Percentiles rank a stretch among this genome's conserved stretches.
Evolutionary conservation across 1,139 yeast species (phyloP).

Genomic region (Zygosaccharomyces sapae): DNA sequence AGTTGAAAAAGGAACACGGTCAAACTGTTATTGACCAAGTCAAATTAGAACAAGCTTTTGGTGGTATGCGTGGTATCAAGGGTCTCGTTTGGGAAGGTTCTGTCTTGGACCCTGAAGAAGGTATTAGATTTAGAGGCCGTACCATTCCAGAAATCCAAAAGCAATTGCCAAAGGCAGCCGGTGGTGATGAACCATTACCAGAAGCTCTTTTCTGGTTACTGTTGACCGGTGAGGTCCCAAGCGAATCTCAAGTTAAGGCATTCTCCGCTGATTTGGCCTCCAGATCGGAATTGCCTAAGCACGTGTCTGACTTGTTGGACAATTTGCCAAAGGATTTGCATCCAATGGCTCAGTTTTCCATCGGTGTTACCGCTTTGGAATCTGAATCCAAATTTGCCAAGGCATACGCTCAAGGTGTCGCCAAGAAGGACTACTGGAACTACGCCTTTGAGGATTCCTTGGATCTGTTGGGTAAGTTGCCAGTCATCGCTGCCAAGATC

Average conservation of each 20-base stretch:
- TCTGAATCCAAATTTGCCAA: constrained; percentile 60
- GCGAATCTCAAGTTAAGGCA: constrained; percentile 50
- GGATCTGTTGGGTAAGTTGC: constrained; percentile 62
- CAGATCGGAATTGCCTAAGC: constrained; percentile 53
- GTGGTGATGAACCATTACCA: constrained; percentile 68
- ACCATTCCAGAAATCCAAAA: constrained; percentile 94
- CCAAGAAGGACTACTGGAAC: constrained; percentile 66
- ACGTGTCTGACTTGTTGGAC: constrained; percentile 51
- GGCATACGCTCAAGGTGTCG: constrained; percentile 65
- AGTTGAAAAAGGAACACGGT: constrained; percentile 84
- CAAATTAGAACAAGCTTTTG: constrained; percentile 92
- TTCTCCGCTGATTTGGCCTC: constrained; percentile 56
- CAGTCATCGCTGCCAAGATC: constrained; percentile 61
- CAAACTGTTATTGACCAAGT: constrained; percentile 91
- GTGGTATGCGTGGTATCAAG: constrained; percentile 99
- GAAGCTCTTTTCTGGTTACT: constrained; percentile 63
- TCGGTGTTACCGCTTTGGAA: constrained; percentile 59
- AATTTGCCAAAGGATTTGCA: constrained; percentile 54
- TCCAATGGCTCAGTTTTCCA: constrained; percentile 70
- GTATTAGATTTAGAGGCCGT: constrained; percentile 96
- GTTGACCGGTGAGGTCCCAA: constrained; percentile 59
- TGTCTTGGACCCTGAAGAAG: constrained; percentile 95
- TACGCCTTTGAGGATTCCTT: constrained; percentile 62
- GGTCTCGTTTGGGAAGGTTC: constrained; percentile 99
- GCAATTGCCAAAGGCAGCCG: constrained; percentile 85